Conservation (phyloP, 441 rosid species). For the Erysimum pusillum region DNA sequence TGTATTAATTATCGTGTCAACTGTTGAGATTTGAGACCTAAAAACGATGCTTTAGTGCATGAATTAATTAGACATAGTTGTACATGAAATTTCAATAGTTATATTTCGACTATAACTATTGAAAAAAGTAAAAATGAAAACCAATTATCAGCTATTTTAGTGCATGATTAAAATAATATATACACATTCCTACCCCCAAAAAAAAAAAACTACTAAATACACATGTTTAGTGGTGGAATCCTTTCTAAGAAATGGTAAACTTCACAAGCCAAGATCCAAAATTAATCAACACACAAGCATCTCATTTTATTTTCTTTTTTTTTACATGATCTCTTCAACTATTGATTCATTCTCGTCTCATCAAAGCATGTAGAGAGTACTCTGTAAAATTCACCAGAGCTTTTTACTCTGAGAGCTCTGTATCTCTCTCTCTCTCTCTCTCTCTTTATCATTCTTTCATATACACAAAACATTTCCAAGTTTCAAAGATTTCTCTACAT, state of each 20-base stretch:
- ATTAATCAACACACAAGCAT: constrained; percentile 33
- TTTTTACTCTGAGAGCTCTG: constrained; percentile 34
- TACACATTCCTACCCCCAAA: too few species aligned
- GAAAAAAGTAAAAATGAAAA: not conserved
- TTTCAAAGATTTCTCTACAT: constrained; percentile 11
- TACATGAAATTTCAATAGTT: not conserved
- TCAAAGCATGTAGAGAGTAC: constrained; percentile 22
- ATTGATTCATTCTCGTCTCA: constrained; percentile 33
- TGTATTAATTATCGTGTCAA: not conserved
- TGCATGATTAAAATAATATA: not conserved
- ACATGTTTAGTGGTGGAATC: not conserved
- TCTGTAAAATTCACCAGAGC: constrained; percentile 35
- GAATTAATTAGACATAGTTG: not conserved
- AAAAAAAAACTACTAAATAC: not conserved
- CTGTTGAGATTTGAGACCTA: not conserved
- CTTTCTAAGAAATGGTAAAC: not conserved
- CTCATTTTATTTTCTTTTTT: constrained; percentile 18
- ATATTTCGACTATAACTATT: not conserved
- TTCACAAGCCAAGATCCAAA: constrained; percentile 12
- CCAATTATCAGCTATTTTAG: not conserved
- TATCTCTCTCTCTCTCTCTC: not conserved
- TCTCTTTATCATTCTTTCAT: constrained; percentile 43
- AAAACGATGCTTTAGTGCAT: not conserved
- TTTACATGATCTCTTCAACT: constrained; percentile 33
- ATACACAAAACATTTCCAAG: constrained; percentile 35